These are phyloP conservation scores for Citrullus colocynthis DNA, from an alignment of 306 rosid genomes.

Conservation along the genomic window DNA sequence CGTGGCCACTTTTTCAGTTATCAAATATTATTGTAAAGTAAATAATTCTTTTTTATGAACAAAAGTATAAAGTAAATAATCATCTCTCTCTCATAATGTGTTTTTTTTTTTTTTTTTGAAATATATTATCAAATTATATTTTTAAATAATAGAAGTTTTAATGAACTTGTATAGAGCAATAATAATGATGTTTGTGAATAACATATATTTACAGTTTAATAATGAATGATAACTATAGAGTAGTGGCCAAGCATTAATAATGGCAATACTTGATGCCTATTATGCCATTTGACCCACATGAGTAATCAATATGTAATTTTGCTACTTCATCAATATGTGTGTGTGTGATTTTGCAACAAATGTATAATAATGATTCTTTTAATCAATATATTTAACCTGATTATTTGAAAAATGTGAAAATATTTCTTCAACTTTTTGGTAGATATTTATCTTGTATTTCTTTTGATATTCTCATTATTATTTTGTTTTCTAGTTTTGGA, in stretches of 20 bases:
- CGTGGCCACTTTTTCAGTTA: neutral
- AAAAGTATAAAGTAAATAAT: neutral
- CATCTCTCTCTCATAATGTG: neutral
- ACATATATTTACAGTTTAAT: neutral
- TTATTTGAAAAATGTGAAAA: neutral
- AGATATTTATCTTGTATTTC: too few relatives aligned
- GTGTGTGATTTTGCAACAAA: neutral
- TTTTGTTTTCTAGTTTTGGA: too few relatives aligned
- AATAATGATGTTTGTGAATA: neutral
- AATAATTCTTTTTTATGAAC: too few relatives aligned
- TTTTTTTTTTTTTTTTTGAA: too few relatives aligned
- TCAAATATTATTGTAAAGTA: neutral
- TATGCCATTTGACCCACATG: neutral
- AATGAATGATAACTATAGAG: neutral
- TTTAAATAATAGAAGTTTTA: neutral
- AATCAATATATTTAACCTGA: neutral
- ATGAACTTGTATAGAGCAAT: neutral
- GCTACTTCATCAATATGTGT: too few relatives aligned
- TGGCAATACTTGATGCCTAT: neutral
- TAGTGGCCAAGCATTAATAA: conserved; percentile 4
- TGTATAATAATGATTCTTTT: neutral
- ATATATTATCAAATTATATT: neutral
- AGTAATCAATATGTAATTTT: neutral
- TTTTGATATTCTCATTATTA: too few relatives aligned
- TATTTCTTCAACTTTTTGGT: too few relatives aligned